Evolutionary conservation across 805 yeast genomes (phyloP), one percentile per base, ranked within the genome.

Genomic region (Cyberlindnera amylophila): DNA sequence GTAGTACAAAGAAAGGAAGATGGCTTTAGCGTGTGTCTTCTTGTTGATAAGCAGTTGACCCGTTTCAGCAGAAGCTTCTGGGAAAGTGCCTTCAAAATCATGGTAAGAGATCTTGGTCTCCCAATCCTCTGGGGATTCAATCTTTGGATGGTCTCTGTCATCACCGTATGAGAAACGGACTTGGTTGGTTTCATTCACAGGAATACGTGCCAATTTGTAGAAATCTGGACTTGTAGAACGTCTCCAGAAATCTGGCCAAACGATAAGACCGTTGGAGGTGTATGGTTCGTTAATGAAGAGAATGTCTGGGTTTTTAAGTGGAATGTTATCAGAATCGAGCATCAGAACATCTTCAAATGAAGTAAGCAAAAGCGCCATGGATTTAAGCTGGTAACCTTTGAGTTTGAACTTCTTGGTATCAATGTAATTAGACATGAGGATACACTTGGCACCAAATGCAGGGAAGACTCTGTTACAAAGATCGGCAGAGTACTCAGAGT

Each of bases 211-310:
- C 41, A 81, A 73, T 19, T 72, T 67, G 54, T 77, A 81, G 50
- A 70, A 79, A 36, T 61, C 57, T 5, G 86, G 86, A 3, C 79
- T 71, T 0, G 85, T 79, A 6, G 86, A 77, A 41, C 86, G 65
- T 58, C 79, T 72, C 86, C 86, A 81, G 53, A 77, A 81, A 55
- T 81, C 86, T 1, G 86, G 86, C 86, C 86, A 81, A 1, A 71
- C 72, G 36, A 75, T 67, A 34, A 75, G 54, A 0, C 78, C 78
- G n/a, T 64, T 53, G 2, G 68, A 55, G 15, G 44, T 46, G 28
- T 47, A 61, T 2, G 64, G 64, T 27, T 62, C 81, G 47, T 54
- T 51, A 21, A 50, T 50, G 40, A 58, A 58, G 17, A 82, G 59
- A 6, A 59, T 46, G 50, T 76, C 82, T 4, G 81, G 74, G 11